Base-by-base conservation (phyloP, 495 filamentous ascomycete genomes). In the Hamigera avellanea region DNA sequence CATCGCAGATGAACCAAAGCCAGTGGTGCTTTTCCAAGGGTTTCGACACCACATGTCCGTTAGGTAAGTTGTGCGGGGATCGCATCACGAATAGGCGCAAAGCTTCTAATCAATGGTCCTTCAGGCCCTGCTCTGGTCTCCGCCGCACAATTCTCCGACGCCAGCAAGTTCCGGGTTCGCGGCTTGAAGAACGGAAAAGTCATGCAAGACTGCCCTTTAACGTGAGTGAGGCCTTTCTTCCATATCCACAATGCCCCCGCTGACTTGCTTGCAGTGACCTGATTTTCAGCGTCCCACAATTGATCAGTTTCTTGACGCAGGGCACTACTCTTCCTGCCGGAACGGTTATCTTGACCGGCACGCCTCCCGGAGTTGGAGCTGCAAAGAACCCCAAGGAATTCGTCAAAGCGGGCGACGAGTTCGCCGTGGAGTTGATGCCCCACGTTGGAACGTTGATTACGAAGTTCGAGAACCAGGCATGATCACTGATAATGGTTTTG, bases 1-100 rank as follows among this genome's bases (percentile, higher is more conserved):
- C 83, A 38, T 82, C 73, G 64, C 85, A 91, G 56, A 61, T 85
- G 48, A 81, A 80, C 12, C 78, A 83, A 26, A 74, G 78, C 21
- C 85, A 91, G 54, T 91, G 84, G 85, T 71, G 66, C 2, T 62
- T 87, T 3, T 83, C 82, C 2, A 93, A 93, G 59, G 82, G 83
- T 1, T 89, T 86, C 47, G 86, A 93, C 52, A 77, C 78, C 23
- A 78, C 80, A 61, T 85, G 83, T 29, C 85, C 84, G 0, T 77
- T 74, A 43, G 85, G 84, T 64, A 37, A 29, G 48, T 40, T n/a
- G n/a, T n/a, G n/a, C n/a, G n/a, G n/a, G n/a, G n/a, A n/a, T 39
- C 14, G 21, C 5, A 9, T 30, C 27, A n/a, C 5, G 27, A 30
- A 30, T 5, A n/a, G 10, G 27, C 27, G 3, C 5, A 14, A n/a